Conservation (phyloP, 768 basidiomycete genomes). For the Xanthoconium stramineum region DNA sequence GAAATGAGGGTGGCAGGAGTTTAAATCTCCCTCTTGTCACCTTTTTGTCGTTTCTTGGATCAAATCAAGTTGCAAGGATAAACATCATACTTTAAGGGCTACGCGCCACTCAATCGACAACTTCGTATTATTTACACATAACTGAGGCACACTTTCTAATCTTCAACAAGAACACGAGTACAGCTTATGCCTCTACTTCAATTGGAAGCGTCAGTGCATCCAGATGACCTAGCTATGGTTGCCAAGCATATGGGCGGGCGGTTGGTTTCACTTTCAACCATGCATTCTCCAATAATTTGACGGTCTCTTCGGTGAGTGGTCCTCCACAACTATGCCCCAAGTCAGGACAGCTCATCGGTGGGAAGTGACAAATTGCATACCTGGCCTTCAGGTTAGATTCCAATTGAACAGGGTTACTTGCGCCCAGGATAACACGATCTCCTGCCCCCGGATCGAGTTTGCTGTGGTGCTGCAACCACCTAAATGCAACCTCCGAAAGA, state of each 20-base stretch:
- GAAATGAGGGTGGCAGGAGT: conserved; percentile 48
- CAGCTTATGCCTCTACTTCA: no score
- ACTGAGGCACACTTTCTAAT: no score
- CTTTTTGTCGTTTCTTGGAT: background rate
- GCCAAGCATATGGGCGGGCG: background rate
- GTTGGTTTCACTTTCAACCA: conserved; percentile 7
- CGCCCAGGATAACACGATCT: conserved; percentile 37
- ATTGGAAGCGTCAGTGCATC: no score
- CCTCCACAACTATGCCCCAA: background rate
- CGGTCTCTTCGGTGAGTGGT: conserved; percentile 5
- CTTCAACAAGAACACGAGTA: no score
- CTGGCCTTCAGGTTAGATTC: conserved; percentile 24
- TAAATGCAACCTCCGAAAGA: conserved; percentile 14
- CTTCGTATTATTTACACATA: background rate
- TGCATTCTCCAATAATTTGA: background rate
- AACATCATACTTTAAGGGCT: no score
- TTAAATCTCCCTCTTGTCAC: conserved; percentile 36
- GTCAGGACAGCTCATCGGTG: background rate
- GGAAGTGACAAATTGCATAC: background rate
- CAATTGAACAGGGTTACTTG: conserved; percentile 33
- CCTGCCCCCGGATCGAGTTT: conserved; percentile 11
- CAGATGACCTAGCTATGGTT: no score
- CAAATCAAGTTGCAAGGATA: no score
- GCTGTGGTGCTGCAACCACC: conserved; percentile 25
- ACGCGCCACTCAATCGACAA: background rate